A percentile compares a stretch with the other conserved stretches of the same genome.
Evolutionary conservation across 192 early-diverging fungal genomes (phyloP).

Genomic region (Oehlia diaphana): DNA sequence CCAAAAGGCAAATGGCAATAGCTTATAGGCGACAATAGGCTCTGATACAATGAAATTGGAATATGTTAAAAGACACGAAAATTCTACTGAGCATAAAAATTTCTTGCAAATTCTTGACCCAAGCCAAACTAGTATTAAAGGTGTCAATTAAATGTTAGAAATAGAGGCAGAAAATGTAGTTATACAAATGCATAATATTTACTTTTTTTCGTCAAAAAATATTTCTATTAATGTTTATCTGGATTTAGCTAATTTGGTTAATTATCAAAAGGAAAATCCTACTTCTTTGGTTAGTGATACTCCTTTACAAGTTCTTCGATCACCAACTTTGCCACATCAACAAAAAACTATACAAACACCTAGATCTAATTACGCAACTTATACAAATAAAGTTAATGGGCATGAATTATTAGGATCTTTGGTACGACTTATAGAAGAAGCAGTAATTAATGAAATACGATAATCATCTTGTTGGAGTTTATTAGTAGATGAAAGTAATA

Average conservation of each 20-base stretch:
- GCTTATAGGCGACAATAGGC: not conserved
- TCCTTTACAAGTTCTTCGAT: not conserved
- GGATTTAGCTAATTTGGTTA: too few relatives aligned
- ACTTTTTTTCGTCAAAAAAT: too few relatives aligned
- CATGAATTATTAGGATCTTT: not conserved
- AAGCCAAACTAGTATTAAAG: not conserved
- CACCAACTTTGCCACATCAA: not conserved
- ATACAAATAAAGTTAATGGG: not conserved
- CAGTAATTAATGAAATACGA: not conserved
- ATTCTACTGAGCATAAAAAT: not conserved
- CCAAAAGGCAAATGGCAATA: not conserved
- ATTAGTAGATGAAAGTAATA: not conserved
- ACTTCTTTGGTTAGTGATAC: not conserved
- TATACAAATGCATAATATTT: too few relatives aligned
- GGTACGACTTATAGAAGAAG: not conserved
- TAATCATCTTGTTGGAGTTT: conserved; percentile 1
- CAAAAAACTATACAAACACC: not conserved
- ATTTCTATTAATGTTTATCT: too few relatives aligned
- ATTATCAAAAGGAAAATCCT: too few relatives aligned
- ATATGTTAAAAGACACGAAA: not conserved
- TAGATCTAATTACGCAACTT: not conserved
- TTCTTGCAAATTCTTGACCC: not conserved
- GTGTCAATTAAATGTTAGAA: too few relatives aligned
- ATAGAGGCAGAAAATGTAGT: not conserved
- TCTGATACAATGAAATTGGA: not conserved